Conservation (phyloP, 768 basidiomycete species). For the Pulveroboletus frians region DNA sequence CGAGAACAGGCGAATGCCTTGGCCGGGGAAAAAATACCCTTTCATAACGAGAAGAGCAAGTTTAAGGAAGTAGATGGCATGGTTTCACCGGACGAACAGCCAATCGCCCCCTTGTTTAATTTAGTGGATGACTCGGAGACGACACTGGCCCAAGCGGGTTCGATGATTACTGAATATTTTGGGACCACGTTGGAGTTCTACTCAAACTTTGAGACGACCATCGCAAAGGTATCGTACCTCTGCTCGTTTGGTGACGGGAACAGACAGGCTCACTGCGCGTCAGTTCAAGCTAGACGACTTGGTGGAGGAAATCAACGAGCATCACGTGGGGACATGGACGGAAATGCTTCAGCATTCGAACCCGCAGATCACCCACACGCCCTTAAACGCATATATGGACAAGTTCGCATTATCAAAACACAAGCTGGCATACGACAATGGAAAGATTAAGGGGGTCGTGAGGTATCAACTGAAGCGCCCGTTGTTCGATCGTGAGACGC, state of each 20-base stretch:
- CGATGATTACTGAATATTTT: constrained; percentile 64
- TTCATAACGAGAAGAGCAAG: constrained; percentile 62
- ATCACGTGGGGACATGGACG: constrained; percentile 78
- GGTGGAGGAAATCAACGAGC: constrained; percentile 81
- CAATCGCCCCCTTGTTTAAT: constrained; percentile 78
- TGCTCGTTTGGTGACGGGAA: neutral
- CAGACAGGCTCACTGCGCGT: neutral
- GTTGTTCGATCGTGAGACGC: constrained; percentile 51
- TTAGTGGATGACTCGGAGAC: constrained; percentile 75
- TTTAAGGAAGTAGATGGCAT: constrained; percentile 59
- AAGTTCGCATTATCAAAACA: constrained; percentile 66
- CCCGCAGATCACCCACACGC: constrained; percentile 67
- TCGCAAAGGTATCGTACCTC: constrained; percentile 51
- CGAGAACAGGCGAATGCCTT: constrained; percentile 56
- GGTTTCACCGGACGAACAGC: constrained; percentile 48
- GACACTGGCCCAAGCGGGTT: constrained; percentile 61
- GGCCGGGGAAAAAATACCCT: constrained; percentile 39
- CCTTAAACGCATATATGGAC: constrained; percentile 76
- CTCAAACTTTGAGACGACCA: constrained; percentile 58
- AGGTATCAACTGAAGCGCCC: constrained; percentile 66
- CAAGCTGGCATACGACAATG: constrained; percentile 60
- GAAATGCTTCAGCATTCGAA: constrained; percentile 70
- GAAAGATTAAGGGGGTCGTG: constrained; percentile 67
- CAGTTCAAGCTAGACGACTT: constrained; percentile 64
- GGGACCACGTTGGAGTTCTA: constrained; percentile 80